A percentile compares a stretch with the other conserved stretches of the same genome.
phyloP scores from a whole-genome alignment of 2,329 filamentous ascomycete genomes.

The Didymella exigua region DNA sequence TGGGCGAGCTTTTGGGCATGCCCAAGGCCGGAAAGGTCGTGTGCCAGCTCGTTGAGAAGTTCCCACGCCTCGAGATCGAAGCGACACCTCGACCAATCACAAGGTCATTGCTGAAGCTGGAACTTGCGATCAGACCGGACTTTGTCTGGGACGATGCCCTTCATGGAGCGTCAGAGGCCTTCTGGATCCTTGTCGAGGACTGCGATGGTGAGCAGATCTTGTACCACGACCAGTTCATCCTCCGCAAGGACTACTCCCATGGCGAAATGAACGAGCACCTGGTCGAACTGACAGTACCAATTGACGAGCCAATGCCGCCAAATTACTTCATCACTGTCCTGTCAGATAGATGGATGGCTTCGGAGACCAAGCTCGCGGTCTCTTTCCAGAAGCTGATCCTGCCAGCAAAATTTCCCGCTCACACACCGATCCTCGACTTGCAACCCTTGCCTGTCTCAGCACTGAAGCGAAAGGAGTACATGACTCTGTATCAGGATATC shows the following conservation, averaged over 20 bases:
- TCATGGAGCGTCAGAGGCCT: constrained; percentile 86
- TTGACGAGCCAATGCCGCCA: constrained; percentile 96
- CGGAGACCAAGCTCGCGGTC: constrained; percentile 89
- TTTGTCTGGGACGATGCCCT: constrained; percentile 94
- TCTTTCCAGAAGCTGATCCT: constrained; percentile 95
- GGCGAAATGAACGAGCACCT: constrained; percentile 90
- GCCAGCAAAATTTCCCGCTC: constrained; percentile 92
- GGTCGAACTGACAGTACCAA: constrained; percentile 94
- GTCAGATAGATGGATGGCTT: constrained; percentile 98
- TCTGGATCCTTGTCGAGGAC: constrained; percentile 97
- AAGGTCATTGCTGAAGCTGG: constrained; percentile 86
- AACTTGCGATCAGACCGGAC: constrained; percentile 88
- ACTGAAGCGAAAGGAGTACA: constrained; percentile 83
- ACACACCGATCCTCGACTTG: constrained; percentile 88
- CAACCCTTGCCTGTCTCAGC: constrained; percentile 89
- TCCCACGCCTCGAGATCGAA: constrained; percentile 89
- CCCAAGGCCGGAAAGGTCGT: constrained; percentile 86
- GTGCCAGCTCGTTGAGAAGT: constrained; percentile 86
- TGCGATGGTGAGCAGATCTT: constrained; percentile 96
- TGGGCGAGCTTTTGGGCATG: constrained; percentile 92
- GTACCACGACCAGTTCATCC: constrained; percentile 90
- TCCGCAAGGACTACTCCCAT: constrained; percentile 85
- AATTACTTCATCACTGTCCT: constrained; percentile 97
- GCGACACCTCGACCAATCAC: constrained; percentile 95
- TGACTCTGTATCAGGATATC: constrained; percentile 81